phyloP scores from a whole-genome alignment of 148 eudicot genomes.

The Rhododendron henanense region DNA sequence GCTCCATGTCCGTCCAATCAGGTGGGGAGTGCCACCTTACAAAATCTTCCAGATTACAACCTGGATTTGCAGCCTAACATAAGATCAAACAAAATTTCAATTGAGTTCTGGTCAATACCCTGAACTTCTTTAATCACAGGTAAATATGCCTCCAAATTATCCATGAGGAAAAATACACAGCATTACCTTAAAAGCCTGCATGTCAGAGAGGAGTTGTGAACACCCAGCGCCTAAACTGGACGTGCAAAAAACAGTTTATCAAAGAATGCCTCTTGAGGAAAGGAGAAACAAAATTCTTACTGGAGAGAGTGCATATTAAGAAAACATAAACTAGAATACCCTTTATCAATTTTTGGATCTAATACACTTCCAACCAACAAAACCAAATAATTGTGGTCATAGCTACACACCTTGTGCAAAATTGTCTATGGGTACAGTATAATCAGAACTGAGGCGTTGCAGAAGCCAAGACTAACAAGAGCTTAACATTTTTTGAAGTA shows the following conservation, averaged over 20 bases:
- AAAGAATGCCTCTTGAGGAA: slow-evolving; percentile 7
- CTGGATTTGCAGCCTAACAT: slow-evolving; percentile 95
- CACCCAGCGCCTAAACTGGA: slow-evolving; percentile 97
- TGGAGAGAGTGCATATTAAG: not conserved
- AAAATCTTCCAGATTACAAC: slow-evolving; percentile 94
- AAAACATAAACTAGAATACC: not conserved
- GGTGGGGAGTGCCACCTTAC: slow-evolving; percentile 99
- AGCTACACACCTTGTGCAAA: not conserved
- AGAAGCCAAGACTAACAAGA: not conserved
- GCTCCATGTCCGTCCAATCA: slow-evolving; percentile 75
- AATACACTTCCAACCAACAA: not conserved
- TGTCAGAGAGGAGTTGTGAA: slow-evolving; percentile 95
- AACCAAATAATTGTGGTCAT: not conserved
- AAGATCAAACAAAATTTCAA: slow-evolving; percentile 2
- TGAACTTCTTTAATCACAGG: not conserved
- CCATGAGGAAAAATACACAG: not conserved
- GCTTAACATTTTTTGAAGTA: not conserved
- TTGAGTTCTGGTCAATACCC: not conserved
- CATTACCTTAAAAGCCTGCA: slow-evolving; percentile 97
- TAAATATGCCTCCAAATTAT: not conserved
- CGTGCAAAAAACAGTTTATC: slow-evolving; percentile 18
- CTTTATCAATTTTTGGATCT: not conserved
- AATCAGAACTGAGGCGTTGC: not conserved
- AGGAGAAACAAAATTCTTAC: not conserved
- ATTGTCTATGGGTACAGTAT: not conserved